Evolutionary conservation across 2,329 filamentous ascomycete genomes (phyloP).

Genomic region (Neopestalotiopsis sp.): DNA sequence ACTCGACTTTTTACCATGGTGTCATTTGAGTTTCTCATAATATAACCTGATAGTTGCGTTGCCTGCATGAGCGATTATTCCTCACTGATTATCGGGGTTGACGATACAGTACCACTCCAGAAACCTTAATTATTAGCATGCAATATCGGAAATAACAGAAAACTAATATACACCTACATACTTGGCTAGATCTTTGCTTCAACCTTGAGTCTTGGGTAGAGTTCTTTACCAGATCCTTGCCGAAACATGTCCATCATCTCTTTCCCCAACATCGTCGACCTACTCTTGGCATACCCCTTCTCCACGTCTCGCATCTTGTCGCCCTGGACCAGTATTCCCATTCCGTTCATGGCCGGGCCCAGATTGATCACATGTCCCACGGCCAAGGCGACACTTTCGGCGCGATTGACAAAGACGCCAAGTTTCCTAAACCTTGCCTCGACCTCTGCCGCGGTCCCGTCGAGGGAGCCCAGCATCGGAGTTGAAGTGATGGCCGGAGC

Average conservation of each 20-base stretch:
- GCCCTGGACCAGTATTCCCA: not conserved
- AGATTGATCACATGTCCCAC: not conserved
- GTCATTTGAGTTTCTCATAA: no score
- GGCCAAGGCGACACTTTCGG: slow-evolving; percentile 7
- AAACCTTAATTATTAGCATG: not conserved
- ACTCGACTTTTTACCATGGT: no score
- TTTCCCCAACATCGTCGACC: not conserved
- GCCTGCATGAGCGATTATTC: no score
- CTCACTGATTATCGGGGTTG: not conserved
- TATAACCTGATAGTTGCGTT: no score
- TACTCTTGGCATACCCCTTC: slow-evolving; percentile 7
- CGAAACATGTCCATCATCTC: slow-evolving; percentile 4
- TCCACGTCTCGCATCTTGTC: slow-evolving; percentile 11
- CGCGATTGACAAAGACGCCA: not conserved
- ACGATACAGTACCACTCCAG: not conserved
- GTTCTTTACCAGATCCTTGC: not conserved
- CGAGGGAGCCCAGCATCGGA: slow-evolving; percentile 2
- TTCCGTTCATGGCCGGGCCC: not conserved
- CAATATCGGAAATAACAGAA: no score
- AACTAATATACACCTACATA: not conserved
- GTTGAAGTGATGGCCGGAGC: slow-evolving; percentile 11
- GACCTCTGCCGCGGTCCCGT: not conserved
- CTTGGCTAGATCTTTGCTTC: not conserved
- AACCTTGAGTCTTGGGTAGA: not conserved
- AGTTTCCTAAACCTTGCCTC: not conserved